Conservation (phyloP, 2,329 filamentous ascomycete species). For the Dothideomycetes sp. region DNA sequence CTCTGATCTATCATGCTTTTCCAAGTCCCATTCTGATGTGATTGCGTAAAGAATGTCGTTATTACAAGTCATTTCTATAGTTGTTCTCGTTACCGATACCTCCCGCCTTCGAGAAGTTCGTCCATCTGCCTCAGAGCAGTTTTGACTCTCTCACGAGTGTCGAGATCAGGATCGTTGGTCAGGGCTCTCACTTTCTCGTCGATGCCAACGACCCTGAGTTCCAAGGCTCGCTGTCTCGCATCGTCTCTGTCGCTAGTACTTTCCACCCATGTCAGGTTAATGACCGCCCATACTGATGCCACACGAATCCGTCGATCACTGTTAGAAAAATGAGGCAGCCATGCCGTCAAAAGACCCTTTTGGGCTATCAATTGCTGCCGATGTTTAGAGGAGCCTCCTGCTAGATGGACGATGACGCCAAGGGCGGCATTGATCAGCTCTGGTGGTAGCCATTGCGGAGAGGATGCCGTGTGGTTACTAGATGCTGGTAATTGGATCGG, state of each 20-base stretch:
- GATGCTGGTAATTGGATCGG: slow-evolving; percentile 36
- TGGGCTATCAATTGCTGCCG: slow-evolving; percentile 70
- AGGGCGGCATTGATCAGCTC: slow-evolving; percentile 71
- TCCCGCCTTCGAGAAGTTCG: slow-evolving; percentile 26
- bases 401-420: slow-evolving; percentile 79
- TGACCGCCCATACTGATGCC: slow-evolving; percentile 72
- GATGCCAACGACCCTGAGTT: slow-evolving; percentile 56
- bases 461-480: slow-evolving; percentile 4
- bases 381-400: slow-evolving; percentile 69
- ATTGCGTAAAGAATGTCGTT: no score
- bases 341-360: slow-evolving; percentile 61
- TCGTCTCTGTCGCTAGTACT: slow-evolving; percentile 57
- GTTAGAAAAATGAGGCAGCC: slow-evolving; percentile 66
- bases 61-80: neutral
- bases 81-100: slow-evolving; percentile 7
- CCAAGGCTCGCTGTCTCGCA: slow-evolving; percentile 56
- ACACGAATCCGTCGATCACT: slow-evolving; percentile 64
- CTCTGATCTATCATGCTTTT: no score
- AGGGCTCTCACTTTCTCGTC: slow-evolving; percentile 25
- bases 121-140: slow-evolving; percentile 63
- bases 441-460: slow-evolving; percentile 31
- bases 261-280: slow-evolving; percentile 78
- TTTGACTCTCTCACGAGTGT: slow-evolving; percentile 78
- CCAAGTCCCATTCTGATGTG: no score
- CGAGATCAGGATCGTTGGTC: slow-evolving; percentile 58